Evolutionary conservation across 1,139 yeast species (phyloP), one percentile per base, ranked within the genome.

Genomic region (Pichia sp.): DNA sequence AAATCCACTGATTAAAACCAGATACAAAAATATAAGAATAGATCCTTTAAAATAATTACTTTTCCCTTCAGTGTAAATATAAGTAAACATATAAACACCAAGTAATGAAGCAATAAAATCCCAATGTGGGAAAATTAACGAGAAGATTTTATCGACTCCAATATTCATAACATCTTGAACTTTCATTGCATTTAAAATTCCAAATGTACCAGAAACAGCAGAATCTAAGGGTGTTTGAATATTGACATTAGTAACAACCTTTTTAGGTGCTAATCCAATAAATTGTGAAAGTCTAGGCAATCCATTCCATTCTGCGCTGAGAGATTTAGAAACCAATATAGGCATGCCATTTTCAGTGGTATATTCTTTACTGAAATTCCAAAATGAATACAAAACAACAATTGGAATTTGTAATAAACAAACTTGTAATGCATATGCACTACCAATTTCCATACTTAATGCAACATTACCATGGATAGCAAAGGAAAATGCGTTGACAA

Each of bases 351-450:
- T 30, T 10, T 16, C n/a, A 6, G 8, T 22, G 2, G 23, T 11
- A 20, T 43, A 41, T 3, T 28, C 38, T 18, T 41, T 41, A 7
- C 41, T 48, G 13, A 48, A 48, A 25, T 54, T 51, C 59, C 65
- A 69, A 27, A 85, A 74, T 1, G 96, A 83, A 56, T 76, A 88
- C 14, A 89, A 61, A 4, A 88, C 95, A 56, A 91, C 72, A 6
- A 94, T 80, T 0, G 99, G 99, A 36, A 91, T 86, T 61, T 91
- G 99, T 49, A 91, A 71, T 42, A 91, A 68, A 50, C 95, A 93
- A n/a, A 91, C 99, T 61, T 91, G 99, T 47, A 91, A 69, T 0
- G 96, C 98, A 60, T 91, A 91, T 0, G 98, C 98, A 51, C 95
- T 82, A 49, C 99, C 98, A 61, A 91, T 91, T 61, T 91, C 99